phyloP scores from a whole-genome alignment of 192 early-diverging fungal species.

The Coemansia sp. region DNA sequence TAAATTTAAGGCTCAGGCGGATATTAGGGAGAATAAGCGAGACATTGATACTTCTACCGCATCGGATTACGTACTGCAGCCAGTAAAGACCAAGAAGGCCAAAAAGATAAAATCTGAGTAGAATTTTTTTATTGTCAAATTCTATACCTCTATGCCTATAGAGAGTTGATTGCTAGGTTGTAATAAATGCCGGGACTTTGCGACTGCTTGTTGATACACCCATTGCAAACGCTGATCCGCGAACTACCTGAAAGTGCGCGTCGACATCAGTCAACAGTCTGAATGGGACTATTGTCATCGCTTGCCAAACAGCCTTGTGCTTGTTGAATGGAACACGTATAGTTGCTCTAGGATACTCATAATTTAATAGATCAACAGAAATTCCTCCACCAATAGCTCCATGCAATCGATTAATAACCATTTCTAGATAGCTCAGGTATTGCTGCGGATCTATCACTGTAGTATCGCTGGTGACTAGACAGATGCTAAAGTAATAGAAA shows the following conservation, averaged over 20 bases:
- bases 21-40: constrained; percentile 20
- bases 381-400: constrained; percentile 37
- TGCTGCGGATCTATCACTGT: constrained; percentile 10
- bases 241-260: constrained; percentile 35
- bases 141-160: neutral
- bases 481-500: constrained; percentile 46
- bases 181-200: neutral
- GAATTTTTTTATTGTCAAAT: neutral
- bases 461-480: constrained; percentile 11
- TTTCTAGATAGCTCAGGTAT: constrained; percentile 26
- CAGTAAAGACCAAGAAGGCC: constrained; percentile 22
- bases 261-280: constrained; percentile 12
- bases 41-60: constrained; percentile 10
- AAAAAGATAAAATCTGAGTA: constrained; percentile 6
- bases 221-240: constrained; percentile 45
- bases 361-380: constrained; percentile 32
- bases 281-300: constrained; percentile 32
- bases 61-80: constrained; percentile 17
- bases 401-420: constrained; percentile 36
- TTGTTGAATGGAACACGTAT: constrained; percentile 40
- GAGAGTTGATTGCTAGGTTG: neutral
- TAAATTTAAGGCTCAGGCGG: constrained; percentile 48
- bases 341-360: constrained; percentile 15
- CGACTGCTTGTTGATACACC: constrained; percentile 33
- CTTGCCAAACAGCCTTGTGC: constrained; percentile 46